Evolutionary conservation across 371 early-diverging fungal species (phyloP), one percentile per base, ranked within the genome.

Genomic region (Mortierella sp.): DNA sequence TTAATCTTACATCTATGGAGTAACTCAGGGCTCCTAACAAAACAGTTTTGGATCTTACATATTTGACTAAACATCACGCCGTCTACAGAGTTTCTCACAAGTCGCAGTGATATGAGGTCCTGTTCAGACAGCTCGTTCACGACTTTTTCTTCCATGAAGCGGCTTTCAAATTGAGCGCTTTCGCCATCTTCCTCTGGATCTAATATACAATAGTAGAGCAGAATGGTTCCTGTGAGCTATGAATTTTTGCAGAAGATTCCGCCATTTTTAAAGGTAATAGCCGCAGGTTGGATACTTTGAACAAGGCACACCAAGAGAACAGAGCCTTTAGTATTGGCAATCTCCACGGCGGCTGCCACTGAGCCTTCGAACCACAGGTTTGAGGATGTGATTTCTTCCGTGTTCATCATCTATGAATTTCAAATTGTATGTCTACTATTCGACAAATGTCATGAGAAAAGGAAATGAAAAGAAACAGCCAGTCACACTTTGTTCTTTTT

Each of bases 21-120:
- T 9, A 34, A 6, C 28, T 54, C 23, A 23, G 22, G 23, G 6
- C 12, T 61, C 26, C 12, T 40, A 5, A n/a, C n/a, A 19, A 29
- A 8, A 17, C 22, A 56, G 9, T 56, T 19, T 17, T 13, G 17
- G n/a, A 8, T 37, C 76, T 23, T 82, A 82, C 82, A 82, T 19
- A 82, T 70, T 61, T 82, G 82, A 12, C 69, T 78, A 69, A 82
- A 82, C 74, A 82, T 77, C 7, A 66, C 22, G 35, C 74, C 82
- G 6, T 82, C 82, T 8, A 58, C 12, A 19, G 82, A 76, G 40
- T 73, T 64, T 40, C 66, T 68, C 58, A 76, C 26, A 9, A 82
- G 70, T 7, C 55, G 68, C 54, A 82, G 53, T 1, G 82, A 28
- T 0, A 82, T 35, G 22, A 77, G 35, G 13, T 72, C 54, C 22